These are phyloP conservation scores for Candida insectalens DNA, from an alignment of 805 yeast species.

Conservation along the genomic window DNA sequence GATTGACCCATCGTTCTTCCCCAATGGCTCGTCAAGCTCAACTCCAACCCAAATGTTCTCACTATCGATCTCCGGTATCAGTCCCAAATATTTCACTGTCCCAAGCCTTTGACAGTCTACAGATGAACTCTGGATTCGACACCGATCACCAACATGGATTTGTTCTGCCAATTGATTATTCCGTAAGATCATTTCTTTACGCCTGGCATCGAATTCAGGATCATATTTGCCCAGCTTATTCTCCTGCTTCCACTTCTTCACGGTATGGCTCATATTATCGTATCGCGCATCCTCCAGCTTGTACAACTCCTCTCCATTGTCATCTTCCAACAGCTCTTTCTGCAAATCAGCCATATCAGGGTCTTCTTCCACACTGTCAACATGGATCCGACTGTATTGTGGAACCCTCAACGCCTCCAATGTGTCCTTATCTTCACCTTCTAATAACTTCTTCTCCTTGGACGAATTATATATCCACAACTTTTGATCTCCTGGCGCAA, in stretches of 20 bases:
- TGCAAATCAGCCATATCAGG: conserved; percentile 30
- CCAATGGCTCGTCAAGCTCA: conserved; percentile 76
- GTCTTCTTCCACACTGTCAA: conserved; percentile 44
- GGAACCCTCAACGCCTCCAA: conserved; percentile 23
- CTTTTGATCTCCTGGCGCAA: conserved; percentile 48
- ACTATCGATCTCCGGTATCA: conserved; percentile 46
- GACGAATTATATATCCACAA: conserved; percentile 36
- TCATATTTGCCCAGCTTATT: conserved; percentile 67
- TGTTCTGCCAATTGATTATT: conserved; percentile 23
- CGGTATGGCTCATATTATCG: conserved; percentile 49
- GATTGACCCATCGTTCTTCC: conserved; percentile 75
- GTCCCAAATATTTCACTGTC: conserved; percentile 59
- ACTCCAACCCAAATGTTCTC: conserved; percentile 72
- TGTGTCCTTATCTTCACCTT: conserved; percentile 6
- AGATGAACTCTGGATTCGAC: conserved; percentile 30
- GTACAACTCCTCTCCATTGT: conserved; percentile 24
- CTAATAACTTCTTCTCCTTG: conserved; percentile 24
- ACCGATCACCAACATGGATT: conserved; percentile 42
- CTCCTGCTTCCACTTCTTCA: conserved; percentile 66
- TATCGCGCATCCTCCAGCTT: conserved; percentile 54
- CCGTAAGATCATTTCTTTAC: conserved; percentile 12
- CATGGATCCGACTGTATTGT: conserved; percentile 39
- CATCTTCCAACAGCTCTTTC: conserved; percentile 15
- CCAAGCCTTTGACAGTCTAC: conserved; percentile 65
- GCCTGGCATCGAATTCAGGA: conserved; percentile 31